Percentiles rank a stretch among this genome's conserved stretches.
Conservation (phyloP, 768 basidiomycete species). For the Crucibulum laeve region DNA sequence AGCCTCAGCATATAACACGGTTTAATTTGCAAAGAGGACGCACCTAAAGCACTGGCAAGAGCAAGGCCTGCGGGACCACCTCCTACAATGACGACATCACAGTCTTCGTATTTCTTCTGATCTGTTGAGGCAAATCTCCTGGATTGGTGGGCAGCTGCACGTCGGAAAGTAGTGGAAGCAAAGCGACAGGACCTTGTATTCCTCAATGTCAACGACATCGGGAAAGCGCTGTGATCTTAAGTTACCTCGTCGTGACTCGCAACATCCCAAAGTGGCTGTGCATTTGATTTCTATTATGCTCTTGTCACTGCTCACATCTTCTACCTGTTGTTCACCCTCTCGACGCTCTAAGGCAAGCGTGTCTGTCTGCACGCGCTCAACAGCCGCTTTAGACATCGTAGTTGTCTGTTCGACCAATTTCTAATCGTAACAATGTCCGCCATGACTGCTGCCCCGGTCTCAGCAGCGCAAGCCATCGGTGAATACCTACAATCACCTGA, state of each 20-base stretch:
- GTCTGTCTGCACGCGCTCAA: no score
- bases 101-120: conserved; percentile 36
- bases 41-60: conserved; percentile 83
- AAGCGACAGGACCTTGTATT: conserved; percentile 10
- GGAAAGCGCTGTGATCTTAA: neutral
- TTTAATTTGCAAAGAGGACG: conserved; percentile 14
- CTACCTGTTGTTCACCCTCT: no score
- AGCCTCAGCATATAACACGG: conserved; percentile 4
- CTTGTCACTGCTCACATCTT: no score
- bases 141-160: neutral
- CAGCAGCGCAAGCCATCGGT: conserved; percentile 81
- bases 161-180: neutral
- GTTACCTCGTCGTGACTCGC: no score
- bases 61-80: conserved; percentile 92
- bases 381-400: no score
- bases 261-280: no score
- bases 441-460: conserved; percentile 55
- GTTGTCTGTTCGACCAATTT: no score
- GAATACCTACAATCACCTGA: conserved; percentile 93
- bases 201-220: conserved; percentile 11
- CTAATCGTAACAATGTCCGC: no score
- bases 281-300: no score
- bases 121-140: neutral
- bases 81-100: conserved; percentile 91
- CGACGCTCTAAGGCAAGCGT: no score